Conservation (phyloP, 169 alveolate species). For the Cryptosporidium sp. region DNA sequence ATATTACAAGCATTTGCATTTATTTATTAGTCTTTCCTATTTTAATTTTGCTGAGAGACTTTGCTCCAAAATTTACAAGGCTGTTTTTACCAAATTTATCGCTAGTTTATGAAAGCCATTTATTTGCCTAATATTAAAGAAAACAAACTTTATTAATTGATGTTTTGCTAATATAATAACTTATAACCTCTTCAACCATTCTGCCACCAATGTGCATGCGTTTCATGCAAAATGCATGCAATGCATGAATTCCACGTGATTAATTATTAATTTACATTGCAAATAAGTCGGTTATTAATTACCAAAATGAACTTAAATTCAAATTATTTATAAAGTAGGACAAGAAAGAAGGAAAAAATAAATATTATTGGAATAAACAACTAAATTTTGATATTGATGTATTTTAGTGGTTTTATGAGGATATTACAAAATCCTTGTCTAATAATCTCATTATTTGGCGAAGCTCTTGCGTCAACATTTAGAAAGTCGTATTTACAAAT, state of each 20-base stretch:
- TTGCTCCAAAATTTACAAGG: constrained; percentile 2
- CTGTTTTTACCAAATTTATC: background rate
- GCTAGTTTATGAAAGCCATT: background rate
- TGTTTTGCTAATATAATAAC: background rate
- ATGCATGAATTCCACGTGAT: background rate
- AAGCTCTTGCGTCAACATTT: background rate
- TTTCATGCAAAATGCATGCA: background rate
- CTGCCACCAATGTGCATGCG: background rate
- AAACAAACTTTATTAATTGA: background rate
- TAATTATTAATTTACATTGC: background rate
- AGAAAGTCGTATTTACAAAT: constrained; percentile 18
- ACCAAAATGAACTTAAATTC: background rate
- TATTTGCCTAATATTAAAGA: background rate
- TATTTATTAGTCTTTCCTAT: constrained; percentile 6
- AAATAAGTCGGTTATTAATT: background rate
- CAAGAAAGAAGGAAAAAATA: background rate
- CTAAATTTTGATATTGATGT: constrained; percentile 18
- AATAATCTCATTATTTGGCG: constrained; percentile 43
- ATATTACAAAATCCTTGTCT: constrained; percentile 52
- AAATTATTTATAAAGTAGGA: background rate
- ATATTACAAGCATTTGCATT: background rate
- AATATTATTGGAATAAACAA: background rate
- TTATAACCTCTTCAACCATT: too few relatives aligned
- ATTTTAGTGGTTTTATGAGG: constrained; percentile 24
- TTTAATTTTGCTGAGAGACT: constrained; percentile 8